A percentile compares a stretch with the other conserved stretches of the same genome.
Evolutionary conservation across 2,329 filamentous ascomycete species (phyloP).

Genomic region (Colletotrichum sp.): DNA sequence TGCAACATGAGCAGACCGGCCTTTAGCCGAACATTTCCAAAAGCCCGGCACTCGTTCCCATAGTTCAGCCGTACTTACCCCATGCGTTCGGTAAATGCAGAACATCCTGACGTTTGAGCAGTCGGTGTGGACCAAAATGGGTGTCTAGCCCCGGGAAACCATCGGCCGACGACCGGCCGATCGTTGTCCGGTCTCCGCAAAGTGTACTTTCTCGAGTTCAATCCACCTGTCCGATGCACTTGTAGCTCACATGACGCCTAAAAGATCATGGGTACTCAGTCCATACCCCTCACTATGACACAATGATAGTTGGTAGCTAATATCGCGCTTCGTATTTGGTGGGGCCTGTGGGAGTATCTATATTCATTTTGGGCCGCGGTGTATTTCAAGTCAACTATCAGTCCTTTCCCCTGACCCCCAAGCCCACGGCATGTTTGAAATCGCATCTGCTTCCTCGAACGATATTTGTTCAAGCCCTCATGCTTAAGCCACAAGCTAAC

Average conservation of each 20-base stretch:
- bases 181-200: not conserved
- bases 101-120: not conserved
- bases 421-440: not conserved
- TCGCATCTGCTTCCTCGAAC: not conserved
- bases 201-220: not conserved
- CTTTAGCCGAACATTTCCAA: not conserved
- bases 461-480: not conserved
- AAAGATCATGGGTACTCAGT: not conserved
- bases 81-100: not conserved
- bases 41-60: not conserved
- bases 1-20: not conserved
- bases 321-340: not conserved
- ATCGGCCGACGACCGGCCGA: not conserved
- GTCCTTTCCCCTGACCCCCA: not conserved
- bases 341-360: not conserved
- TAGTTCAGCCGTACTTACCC: not conserved
- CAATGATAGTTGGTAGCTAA: not conserved
- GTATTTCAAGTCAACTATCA: not conserved
- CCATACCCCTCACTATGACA: not conserved
- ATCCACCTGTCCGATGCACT: not conserved
- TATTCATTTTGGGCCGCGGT: not conserved
- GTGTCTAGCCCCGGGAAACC: not conserved
- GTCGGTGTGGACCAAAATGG: not conserved
- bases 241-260: not conserved
- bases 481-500: slow-evolving; percentile 25